Base-by-base conservation (phyloP, 2,329 filamentous ascomycete species). In the Aspergillus sp. region DNA sequence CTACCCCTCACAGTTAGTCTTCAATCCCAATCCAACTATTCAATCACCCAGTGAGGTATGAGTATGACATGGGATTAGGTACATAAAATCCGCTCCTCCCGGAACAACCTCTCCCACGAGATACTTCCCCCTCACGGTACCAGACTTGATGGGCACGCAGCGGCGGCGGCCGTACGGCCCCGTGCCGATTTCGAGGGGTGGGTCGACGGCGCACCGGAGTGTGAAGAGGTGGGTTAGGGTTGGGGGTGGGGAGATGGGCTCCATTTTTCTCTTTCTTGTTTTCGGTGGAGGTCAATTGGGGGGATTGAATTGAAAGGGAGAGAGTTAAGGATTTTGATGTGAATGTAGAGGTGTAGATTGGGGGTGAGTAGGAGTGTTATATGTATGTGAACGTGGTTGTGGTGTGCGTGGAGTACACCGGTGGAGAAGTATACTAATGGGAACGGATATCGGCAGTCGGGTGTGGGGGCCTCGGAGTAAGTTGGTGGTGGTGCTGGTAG, bases 31-130 rank as follows among this genome's bases (percentile, higher is more conserved):
- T 11, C 4, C 27, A 10, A 30, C 2, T 30, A 10, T 3, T 3
- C 10, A 13, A 41, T n/a, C 2, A 19, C 5, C 7, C 41, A 42
- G 4, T 2, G 25, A 4, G 15, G 27, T 5, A 6, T n/a, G 17
- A n/a, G 51, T 4, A 19, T 8, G 17, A 17, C 1, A 10, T 11
- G 41, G 41, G 8, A 8, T 0, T 50, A 21, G 4, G 23, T 62
- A 70, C 69, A 70, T 70, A 13, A 70, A 71, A 57, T 71, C 69
- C 21, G 68, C 69, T 1, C 67, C 69, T 13, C 65, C 68, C 8
- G 69, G 68, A 13, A 69, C 58, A 8, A 71, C 63, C 55, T 69
- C 64, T 8, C 67, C 69, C 6, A 64, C 67, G 6, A 71, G 39
- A 54, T 67, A 64, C 2, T 68, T 66, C 10, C 67, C 67, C 7